Conservation (phyloP, 2,329 filamentous ascomycete species). For the Colletotrichum falcatum region DNA sequence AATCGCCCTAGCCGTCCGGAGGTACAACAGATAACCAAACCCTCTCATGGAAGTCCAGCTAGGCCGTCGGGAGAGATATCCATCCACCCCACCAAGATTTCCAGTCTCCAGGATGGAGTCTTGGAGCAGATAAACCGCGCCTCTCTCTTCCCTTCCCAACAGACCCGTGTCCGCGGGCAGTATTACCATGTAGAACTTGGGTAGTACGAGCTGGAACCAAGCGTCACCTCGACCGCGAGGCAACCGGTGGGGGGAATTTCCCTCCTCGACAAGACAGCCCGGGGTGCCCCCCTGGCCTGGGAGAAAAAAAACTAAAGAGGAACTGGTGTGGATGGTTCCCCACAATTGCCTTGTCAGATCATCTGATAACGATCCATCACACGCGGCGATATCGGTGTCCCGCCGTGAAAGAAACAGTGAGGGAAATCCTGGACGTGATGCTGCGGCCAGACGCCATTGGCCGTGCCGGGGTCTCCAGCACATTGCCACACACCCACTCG, state of each 20-base stretch:
- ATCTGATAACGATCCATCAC: constrained; percentile 33
- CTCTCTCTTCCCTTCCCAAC: too few species aligned
- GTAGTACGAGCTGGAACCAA: not conserved
- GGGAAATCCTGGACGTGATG: not conserved
- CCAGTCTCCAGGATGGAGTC: not conserved
- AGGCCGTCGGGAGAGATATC: too few species aligned
- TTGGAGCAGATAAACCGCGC: too few species aligned
- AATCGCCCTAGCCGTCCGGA: not conserved
- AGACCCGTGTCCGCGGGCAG: too few species aligned
- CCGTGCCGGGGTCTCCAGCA: not conserved
- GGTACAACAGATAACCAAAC: too few species aligned
- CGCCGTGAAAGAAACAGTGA: not conserved
- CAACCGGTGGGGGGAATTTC: constrained; percentile 9
- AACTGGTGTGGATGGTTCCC: constrained; percentile 2
- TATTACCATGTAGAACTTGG: not conserved
- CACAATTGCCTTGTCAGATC: constrained; percentile 36
- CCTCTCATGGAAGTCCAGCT: too few species aligned
- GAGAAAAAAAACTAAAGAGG: constrained; percentile 9
- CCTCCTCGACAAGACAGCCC: not conserved
- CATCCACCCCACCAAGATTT: too few species aligned
- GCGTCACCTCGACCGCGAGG: not conserved
- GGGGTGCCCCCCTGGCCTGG: constrained; percentile 10
- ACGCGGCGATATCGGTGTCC: not conserved
- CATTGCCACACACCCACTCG: too few species aligned
- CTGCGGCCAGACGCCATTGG: not conserved